phyloP scores from a whole-genome alignment of 805 yeast genomes.

The Dipodascus albidus region DNA sequence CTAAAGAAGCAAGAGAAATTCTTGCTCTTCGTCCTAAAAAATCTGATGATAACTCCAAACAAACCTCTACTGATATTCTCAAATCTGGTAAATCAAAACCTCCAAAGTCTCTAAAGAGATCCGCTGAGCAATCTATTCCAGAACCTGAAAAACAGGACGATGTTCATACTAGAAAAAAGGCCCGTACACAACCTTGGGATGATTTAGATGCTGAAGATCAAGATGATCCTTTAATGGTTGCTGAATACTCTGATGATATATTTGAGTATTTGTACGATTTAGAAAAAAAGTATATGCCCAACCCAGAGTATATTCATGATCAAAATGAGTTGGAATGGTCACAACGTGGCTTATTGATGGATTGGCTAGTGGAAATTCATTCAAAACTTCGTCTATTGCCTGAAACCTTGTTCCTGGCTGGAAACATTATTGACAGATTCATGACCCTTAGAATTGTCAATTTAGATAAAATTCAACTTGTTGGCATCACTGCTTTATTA shows the following conservation, averaged over 20 bases:
- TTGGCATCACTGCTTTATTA: conserved; percentile 77
- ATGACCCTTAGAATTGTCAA: conserved; percentile 64
- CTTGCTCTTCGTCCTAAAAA: background rate
- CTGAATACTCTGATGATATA: conserved; percentile 83
- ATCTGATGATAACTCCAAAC: background rate
- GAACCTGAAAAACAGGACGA: background rate
- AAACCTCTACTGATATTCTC: background rate
- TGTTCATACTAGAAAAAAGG: conserved; percentile 3
- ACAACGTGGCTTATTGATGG: conserved; percentile 80
- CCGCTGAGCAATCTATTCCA: background rate
- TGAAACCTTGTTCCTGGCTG: conserved; percentile 74
- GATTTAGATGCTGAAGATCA: conserved; percentile 28
- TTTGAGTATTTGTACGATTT: conserved; percentile 66
- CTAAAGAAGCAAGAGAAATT: background rate
- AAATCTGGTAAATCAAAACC: background rate
- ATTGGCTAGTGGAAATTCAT: conserved; percentile 90
- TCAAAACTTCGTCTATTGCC: conserved; percentile 71
- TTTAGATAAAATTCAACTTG: conserved; percentile 67
- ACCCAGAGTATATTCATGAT: conserved; percentile 41
- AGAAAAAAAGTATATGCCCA: conserved; percentile 62
- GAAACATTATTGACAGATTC: conserved; percentile 80
- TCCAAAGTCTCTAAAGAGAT: background rate
- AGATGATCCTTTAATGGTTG: conserved; percentile 60
- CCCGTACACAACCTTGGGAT: conserved; percentile 13
- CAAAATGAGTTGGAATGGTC: conserved; percentile 64